phyloP scores from a whole-genome alignment of 176 grass and related monocot genomes.

The Saccharum officinarum region DNA sequence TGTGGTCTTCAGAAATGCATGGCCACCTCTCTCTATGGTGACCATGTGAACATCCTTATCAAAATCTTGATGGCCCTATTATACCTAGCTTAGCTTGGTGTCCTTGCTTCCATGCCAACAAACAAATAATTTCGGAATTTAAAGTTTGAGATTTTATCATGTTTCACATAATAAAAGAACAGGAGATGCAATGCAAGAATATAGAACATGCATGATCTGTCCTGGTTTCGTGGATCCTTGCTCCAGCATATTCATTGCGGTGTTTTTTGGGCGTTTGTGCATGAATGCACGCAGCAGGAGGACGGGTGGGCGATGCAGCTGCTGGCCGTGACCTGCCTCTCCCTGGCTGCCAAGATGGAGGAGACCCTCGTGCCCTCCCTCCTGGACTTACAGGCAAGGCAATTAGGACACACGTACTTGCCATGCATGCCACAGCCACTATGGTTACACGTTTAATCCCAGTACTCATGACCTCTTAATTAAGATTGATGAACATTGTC shows the following conservation, averaged over 20 bases:
- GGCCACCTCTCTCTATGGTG: slow-evolving; percentile 5
- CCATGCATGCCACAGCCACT: not conserved
- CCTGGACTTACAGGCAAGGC: slow-evolving; percentile 82
- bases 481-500: not conserved
- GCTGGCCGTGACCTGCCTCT: slow-evolving; percentile 92
- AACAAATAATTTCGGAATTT: not conserved
- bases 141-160: slow-evolving; percentile 2
- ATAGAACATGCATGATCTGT: slow-evolving; percentile 29
- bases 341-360: slow-evolving; percentile 96
- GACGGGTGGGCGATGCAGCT: slow-evolving; percentile 97
- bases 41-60: slow-evolving; percentile 18
- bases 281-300: slow-evolving; percentile 53
- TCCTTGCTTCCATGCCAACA: not conserved
- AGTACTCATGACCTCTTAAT: not conserved
- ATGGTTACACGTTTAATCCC: not conserved
- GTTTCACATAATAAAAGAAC: slow-evolving; percentile 33
- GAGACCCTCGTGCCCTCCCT: slow-evolving; percentile 84
- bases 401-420: not conserved
- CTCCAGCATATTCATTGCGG: slow-evolving; percentile 33
- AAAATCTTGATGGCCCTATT: slow-evolving; percentile 26
- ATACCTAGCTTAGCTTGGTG: not conserved
- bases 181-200: slow-evolving; percentile 13
- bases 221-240: slow-evolving; percentile 39
- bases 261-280: slow-evolving; percentile 38
- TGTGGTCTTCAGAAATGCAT: not conserved